Conservation (phyloP, 1,139 yeast species). For the Protomyces macrosporus region DNA sequence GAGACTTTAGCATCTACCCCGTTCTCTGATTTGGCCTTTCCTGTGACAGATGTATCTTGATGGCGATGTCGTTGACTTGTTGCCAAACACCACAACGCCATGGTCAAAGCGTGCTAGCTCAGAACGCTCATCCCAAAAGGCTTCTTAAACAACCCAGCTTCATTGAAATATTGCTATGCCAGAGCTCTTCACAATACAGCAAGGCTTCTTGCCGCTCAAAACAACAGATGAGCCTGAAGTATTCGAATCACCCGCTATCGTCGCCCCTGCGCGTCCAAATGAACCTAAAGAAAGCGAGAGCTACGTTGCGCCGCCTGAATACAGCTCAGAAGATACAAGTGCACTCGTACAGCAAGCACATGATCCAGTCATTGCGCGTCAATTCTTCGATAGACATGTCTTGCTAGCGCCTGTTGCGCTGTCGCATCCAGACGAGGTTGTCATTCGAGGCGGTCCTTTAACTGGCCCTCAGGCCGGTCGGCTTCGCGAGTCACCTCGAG, state of each 20-base stretch:
- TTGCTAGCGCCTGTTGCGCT: neutral
- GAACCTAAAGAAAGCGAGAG: neutral
- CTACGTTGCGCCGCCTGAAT: neutral
- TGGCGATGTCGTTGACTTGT: too few relatives aligned
- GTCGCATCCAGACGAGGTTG: neutral
- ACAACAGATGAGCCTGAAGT: neutral
- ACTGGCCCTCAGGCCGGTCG: neutral
- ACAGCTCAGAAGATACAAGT: neutral
- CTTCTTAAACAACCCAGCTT: too few relatives aligned
- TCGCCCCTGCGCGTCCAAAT: neutral
- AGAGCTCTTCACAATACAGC: neutral
- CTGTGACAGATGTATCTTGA: too few relatives aligned
- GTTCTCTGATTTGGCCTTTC: too few relatives aligned
- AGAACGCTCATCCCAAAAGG: too few relatives aligned
- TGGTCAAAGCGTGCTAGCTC: too few relatives aligned
- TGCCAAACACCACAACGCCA: too few relatives aligned
- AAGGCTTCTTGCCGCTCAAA: neutral
- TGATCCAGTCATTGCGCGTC: neutral
- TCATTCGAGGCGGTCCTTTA: neutral
- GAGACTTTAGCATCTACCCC: too few relatives aligned
- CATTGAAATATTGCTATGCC: neutral
- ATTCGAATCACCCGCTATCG: neutral
- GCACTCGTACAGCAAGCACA: neutral
- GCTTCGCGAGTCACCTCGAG: neutral
- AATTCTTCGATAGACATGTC: neutral